A percentile compares a stretch with the other conserved stretches of the same genome.
These are phyloP conservation scores for Chalciporus pseudorubinellus DNA, from an alignment of 768 basidiomycete species.

Conservation along the genomic window DNA sequence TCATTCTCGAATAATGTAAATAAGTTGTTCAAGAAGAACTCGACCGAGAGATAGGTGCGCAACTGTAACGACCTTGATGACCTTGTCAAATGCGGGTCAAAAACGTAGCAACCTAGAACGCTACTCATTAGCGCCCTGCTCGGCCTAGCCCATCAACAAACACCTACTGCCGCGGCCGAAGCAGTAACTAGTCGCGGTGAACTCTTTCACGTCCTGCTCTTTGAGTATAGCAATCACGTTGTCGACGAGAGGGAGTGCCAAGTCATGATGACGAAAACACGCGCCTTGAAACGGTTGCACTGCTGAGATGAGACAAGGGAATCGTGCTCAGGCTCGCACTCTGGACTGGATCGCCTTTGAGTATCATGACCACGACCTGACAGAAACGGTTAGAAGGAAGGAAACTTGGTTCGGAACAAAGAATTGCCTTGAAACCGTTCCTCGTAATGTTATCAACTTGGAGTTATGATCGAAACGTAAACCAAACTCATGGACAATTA, in stretches of 20 bases:
- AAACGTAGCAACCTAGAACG: constrained; percentile 35
- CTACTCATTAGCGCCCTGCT: too few species aligned
- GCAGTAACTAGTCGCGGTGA: constrained; percentile 70
- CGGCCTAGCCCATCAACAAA: too few species aligned
- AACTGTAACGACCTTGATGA: constrained; percentile 39
- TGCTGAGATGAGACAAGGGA: too few species aligned
- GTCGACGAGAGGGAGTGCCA: constrained; percentile 52
- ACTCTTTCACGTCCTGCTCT: constrained; percentile 51
- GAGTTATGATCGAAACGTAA: constrained; percentile 18
- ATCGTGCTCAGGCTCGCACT: too few species aligned
- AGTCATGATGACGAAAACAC: too few species aligned
- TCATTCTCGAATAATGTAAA: constrained; percentile 3
- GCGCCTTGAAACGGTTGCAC: too few species aligned
- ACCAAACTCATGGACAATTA: not conserved
- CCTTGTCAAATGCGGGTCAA: constrained; percentile 43
- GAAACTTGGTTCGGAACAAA: too few species aligned
- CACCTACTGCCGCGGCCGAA: too few species aligned
- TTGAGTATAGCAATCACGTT: constrained; percentile 57
- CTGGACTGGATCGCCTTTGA: too few species aligned
- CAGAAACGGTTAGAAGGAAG: too few species aligned
- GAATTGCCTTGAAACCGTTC: constrained; percentile 37
- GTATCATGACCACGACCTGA: too few species aligned
- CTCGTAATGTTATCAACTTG: constrained; percentile 36
- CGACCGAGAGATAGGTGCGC: constrained; percentile 52
- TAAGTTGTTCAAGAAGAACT: constrained; percentile 46